phyloP scores from a whole-genome alignment of 2,329 filamentous ascomycete species.

The Monosporascus ibericus region DNA sequence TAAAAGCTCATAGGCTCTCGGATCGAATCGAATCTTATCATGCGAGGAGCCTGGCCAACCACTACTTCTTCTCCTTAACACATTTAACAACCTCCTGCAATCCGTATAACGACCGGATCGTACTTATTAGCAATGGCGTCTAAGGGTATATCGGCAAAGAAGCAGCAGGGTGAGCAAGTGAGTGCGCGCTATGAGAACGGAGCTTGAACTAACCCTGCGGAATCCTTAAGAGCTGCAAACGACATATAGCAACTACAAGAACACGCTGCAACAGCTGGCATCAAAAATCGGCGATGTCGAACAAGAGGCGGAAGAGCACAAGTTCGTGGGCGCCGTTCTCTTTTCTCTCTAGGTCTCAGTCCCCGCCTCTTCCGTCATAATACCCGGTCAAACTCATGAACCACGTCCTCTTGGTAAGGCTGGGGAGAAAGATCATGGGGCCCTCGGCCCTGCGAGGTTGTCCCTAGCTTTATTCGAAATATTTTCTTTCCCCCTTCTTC shows the following conservation, averaged over 20 bases:
- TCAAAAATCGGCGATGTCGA: constrained; percentile 97
- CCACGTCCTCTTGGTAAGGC: constrained; percentile 2
- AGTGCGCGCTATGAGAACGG: background rate
- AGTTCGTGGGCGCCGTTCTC: constrained; percentile 52
- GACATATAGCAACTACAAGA: constrained; percentile 74
- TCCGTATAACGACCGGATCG: background rate
- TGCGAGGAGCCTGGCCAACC: background rate
- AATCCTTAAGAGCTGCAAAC: constrained; percentile 62
- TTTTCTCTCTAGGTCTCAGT: constrained; percentile 5
- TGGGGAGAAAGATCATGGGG: constrained; percentile 5
- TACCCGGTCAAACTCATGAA: background rate
- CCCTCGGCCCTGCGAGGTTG: constrained; percentile 11
- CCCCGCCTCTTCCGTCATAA: constrained; percentile 11
- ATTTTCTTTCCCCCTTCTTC: constrained; percentile 12
- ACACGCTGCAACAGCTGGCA: constrained; percentile 80
- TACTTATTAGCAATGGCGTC: constrained; percentile 35
- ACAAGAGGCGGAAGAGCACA: constrained; percentile 96
- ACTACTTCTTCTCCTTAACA: background rate
- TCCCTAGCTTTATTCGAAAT: constrained; percentile 13
- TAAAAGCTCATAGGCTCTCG: background rate
- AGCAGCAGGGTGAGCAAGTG: constrained; percentile 60
- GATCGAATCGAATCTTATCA: background rate
- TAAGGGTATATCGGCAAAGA: constrained; percentile 54
- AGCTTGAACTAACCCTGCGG: constrained; percentile 10
- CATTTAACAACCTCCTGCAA: background rate